Evolutionary conservation across 2,329 filamentous ascomycete species (phyloP).

Genomic region (Fusarium albosuccineum): DNA sequence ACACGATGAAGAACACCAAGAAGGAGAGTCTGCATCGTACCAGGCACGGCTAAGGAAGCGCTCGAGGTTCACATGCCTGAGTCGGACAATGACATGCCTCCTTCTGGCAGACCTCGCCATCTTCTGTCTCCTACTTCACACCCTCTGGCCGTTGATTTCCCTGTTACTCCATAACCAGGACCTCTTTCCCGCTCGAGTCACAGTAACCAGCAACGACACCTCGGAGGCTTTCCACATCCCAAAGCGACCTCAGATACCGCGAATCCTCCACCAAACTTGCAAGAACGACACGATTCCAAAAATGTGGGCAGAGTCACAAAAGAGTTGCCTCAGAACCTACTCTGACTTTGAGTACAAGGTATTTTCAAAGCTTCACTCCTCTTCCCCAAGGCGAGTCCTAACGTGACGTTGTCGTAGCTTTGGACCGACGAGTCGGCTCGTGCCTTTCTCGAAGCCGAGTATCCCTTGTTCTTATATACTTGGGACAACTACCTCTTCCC

Average conservation of each 20-base stretch:
- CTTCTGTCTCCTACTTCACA: conserved; percentile 73
- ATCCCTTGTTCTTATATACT: conserved; percentile 78
- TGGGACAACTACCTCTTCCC: conserved; percentile 77
- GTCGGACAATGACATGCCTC: conserved; percentile 66
- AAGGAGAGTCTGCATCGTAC: too few species aligned
- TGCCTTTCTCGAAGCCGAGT: conserved; percentile 76
- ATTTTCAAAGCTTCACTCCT: conserved; percentile 36
- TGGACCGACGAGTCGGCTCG: conserved; percentile 77
- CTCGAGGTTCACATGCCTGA: conserved; percentile 5
- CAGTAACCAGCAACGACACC: conserved; percentile 19
- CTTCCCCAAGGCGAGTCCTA: not conserved
- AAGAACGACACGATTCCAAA: conserved; percentile 75
- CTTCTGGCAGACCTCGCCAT: conserved; percentile 71
- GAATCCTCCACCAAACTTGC: conserved; percentile 82
- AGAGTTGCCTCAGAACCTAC: conserved; percentile 75
- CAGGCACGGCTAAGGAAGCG: not conserved
- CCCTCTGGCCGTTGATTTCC: conserved; percentile 77
- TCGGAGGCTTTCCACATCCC: conserved; percentile 73
- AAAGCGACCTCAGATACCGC: conserved; percentile 71
- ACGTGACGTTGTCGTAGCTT: conserved; percentile 59
- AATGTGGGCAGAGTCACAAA: conserved; percentile 74
- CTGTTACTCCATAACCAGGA: conserved; percentile 65
- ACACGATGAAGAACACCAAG: too few species aligned
- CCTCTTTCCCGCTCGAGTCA: conserved; percentile 42
- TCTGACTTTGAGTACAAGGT: conserved; percentile 80